Evolutionary conservation across 805 yeast species (phyloP).

Genomic region (Candida rishiriensis): DNA sequence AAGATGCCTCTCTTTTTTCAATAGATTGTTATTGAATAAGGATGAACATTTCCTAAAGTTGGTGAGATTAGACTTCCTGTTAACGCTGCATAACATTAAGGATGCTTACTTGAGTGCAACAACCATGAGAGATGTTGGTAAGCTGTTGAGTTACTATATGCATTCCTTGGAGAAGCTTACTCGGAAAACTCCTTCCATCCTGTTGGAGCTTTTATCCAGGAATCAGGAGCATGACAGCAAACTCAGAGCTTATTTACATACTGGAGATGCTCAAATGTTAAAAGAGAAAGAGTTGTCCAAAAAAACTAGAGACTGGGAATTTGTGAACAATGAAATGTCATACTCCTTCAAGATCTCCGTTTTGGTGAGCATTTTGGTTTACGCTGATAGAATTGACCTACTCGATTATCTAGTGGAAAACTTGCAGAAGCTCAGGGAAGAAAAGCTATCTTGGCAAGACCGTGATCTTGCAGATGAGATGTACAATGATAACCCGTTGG

Average conservation of each 20-base stretch:
- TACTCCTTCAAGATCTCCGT: conserved; percentile 23
- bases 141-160: conserved; percentile 64
- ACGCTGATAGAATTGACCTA: conserved; percentile 42
- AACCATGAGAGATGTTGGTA: conserved; percentile 56
- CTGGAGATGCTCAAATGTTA: conserved; percentile 48
- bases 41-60: conserved; percentile 51
- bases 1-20: conserved; percentile 64
- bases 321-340: conserved; percentile 15
- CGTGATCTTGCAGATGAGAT: conserved; percentile 1
- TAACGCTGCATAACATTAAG: conserved; percentile 46
- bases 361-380: conserved; percentile 19
- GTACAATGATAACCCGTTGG: neutral
- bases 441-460: conserved; percentile 13
- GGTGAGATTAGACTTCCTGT: conserved; percentile 71
- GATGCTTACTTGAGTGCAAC: conserved; percentile 44
- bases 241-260: conserved; percentile 48
- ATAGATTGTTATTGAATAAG: conserved; percentile 60
- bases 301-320: conserved; percentile 12
- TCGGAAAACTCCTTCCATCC: conserved; percentile 48
- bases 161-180: conserved; percentile 46
- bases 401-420: conserved; percentile 42
- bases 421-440: conserved; percentile 29
- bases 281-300: conserved; percentile 29
- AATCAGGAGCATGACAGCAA: conserved; percentile 46
- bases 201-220: conserved; percentile 57